phyloP scores from a whole-genome alignment of 352 stramenopile genomes.

The Globisporangium apiculatum region DNA sequence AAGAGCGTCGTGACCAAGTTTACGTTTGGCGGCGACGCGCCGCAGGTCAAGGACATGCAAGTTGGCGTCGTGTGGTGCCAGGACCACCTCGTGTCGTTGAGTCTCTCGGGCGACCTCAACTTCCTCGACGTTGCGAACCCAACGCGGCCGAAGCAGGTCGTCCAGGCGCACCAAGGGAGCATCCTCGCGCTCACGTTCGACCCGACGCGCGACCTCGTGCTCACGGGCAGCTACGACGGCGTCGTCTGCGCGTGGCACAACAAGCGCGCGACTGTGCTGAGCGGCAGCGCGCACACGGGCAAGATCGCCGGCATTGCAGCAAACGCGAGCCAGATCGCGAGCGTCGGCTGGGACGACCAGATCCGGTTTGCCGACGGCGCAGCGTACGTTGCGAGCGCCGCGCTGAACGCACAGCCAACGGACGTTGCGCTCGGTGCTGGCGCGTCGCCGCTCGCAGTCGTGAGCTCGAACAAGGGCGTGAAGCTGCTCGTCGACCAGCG shows the following conservation, averaged over 20 bases:
- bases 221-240: constrained; percentile 93
- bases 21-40: constrained; percentile 57
- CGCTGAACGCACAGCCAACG: constrained; percentile 62
- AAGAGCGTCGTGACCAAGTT: constrained; percentile 73
- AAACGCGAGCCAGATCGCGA: constrained; percentile 63
- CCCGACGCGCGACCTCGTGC: constrained; percentile 51
- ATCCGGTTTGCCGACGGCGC: constrained; percentile 59
- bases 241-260: constrained; percentile 89
- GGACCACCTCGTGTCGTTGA: constrained; percentile 79
- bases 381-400: constrained; percentile 55
- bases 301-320: constrained; percentile 82
- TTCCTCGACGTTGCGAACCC: constrained; percentile 63
- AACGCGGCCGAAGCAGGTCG: constrained; percentile 64
- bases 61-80: constrained; percentile 60
- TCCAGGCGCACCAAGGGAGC: constrained; percentile 89
- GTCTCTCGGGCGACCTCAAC: constrained; percentile 81
- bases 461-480: constrained; percentile 79
- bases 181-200: constrained; percentile 87
- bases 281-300: constrained; percentile 41
- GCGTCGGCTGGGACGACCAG: constrained; percentile 90
- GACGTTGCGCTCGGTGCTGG: constrained; percentile 48
- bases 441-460: constrained; percentile 39
- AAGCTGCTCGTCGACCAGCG: constrained; percentile 69
- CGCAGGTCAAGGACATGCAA: constrained; percentile 82
- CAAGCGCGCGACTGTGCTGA: constrained; percentile 36